Conservation (phyloP, 179 eudicot species). For the Beta lomatogona region DNA sequence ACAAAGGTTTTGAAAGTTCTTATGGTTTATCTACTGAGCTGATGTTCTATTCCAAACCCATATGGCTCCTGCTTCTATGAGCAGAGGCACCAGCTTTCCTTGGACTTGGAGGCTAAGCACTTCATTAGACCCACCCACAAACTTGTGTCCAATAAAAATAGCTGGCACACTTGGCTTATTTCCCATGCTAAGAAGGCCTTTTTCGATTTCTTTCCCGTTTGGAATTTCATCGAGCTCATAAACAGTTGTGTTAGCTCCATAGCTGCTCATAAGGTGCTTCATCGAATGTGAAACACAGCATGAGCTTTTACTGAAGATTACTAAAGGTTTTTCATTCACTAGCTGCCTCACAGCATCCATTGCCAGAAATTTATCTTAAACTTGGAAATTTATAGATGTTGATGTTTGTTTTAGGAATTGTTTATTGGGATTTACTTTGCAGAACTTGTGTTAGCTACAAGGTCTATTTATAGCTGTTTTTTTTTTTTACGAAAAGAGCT, state of each 20-base stretch:
- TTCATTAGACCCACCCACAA: conserved; percentile 67
- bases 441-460: conserved; percentile 2
- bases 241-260: conserved; percentile 59
- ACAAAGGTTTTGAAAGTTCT: conserved; percentile 15
- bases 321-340: conserved; percentile 53
- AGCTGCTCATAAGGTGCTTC: conserved; percentile 54
- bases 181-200: conserved; percentile 45
- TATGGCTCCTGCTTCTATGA: conserved; percentile 58
- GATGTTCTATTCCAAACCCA: conserved; percentile 49
- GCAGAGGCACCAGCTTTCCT: conserved; percentile 57
- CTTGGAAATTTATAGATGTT: background rate
- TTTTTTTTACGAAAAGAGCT: conserved; percentile 1
- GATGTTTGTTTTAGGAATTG: background rate
- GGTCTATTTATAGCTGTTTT: conserved; percentile 32
- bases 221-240: conserved; percentile 67
- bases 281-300: conserved; percentile 67
- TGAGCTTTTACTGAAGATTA: conserved; percentile 69
- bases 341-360: conserved; percentile 44
- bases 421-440: conserved; percentile 12
- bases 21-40: background rate
- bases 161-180: conserved; percentile 51
- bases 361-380: background rate
- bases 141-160: conserved; percentile 61
- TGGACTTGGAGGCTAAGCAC: conserved; percentile 70
- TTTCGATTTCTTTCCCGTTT: conserved; percentile 60